These are phyloP conservation scores for Dendrocalamus latiflorus DNA, from an alignment of 202 grass and related monocot genomes.

Conservation along the genomic window DNA sequence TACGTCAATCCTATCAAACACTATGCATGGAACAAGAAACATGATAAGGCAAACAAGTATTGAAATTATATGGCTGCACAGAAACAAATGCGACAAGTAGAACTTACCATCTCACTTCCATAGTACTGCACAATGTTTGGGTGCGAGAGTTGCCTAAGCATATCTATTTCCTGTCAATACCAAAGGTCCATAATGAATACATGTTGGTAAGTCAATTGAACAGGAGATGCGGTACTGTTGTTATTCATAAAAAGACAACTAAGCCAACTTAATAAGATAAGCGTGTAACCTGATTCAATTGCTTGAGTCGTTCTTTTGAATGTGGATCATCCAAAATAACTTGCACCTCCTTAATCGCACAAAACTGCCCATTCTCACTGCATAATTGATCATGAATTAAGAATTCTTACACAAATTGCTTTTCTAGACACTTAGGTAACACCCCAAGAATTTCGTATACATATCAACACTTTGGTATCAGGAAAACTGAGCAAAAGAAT, in stretches of 20 bases:
- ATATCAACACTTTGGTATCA: background rate
- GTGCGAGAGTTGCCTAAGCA: constrained; percentile 81
- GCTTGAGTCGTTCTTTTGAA: constrained; percentile 90
- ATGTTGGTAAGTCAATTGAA: constrained; percentile 31
- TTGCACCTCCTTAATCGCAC: constrained; percentile 94
- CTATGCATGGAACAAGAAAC: background rate
- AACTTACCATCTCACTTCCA: constrained; percentile 76
- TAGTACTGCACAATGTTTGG: constrained; percentile 94
- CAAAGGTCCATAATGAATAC: background rate
- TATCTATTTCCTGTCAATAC: constrained; percentile 75
- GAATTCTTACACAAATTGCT: background rate
- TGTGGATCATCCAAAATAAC: constrained; percentile 91
- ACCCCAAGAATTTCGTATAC: background rate
- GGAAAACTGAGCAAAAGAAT: background rate
- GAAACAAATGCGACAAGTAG: background rate
- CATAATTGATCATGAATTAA: constrained; percentile 20
- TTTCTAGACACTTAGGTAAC: background rate
- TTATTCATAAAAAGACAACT: background rate
- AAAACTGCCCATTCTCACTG: constrained; percentile 91
- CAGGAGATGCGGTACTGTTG: background rate
- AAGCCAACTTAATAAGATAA: constrained; percentile 18
- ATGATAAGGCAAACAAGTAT: background rate
- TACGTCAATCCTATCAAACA: background rate
- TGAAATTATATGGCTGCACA: background rate
- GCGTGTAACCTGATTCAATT: constrained; percentile 77